phyloP scores from a whole-genome alignment of 192 early-diverging fungal species.

The Thamnidium elegans region DNA sequence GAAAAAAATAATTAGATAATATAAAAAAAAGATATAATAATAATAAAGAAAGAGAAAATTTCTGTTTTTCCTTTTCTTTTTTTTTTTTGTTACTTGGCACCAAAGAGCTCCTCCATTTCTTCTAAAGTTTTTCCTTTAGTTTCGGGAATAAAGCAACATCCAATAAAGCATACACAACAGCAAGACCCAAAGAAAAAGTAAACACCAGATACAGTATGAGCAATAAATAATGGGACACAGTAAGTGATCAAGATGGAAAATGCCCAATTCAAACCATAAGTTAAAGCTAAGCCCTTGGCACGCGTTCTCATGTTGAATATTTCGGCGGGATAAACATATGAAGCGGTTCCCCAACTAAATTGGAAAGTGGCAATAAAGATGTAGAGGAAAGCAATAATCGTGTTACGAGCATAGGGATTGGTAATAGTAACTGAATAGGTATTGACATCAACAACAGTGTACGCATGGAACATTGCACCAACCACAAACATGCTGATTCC shows the following conservation, averaged over 20 bases:
- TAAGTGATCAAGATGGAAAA: slow-evolving; percentile 37
- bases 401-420: slow-evolving; percentile 20
- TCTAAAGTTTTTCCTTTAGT: slow-evolving; percentile 83
- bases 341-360: slow-evolving; percentile 31
- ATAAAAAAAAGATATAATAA: background rate
- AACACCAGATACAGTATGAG: slow-evolving; percentile 35
- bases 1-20: too few relatives aligned
- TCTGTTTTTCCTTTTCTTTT: too few relatives aligned
- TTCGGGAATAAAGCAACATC: slow-evolving; percentile 73
- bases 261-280: slow-evolving; percentile 38
- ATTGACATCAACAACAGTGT: slow-evolving; percentile 16
- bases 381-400: slow-evolving; percentile 38
- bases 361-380: slow-evolving; percentile 34
- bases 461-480: slow-evolving; percentile 39
- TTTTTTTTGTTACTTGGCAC: slow-evolving; percentile 2
- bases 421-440: slow-evolving; percentile 8
- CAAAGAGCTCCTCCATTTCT: slow-evolving; percentile 83
- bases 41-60: background rate
- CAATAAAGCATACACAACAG: slow-evolving; percentile 35
- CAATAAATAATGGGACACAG: slow-evolving; percentile 37
- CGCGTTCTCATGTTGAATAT: slow-evolving; percentile 36
- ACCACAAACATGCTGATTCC: slow-evolving; percentile 61
- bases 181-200: slow-evolving; percentile 37
- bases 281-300: slow-evolving; percentile 30
- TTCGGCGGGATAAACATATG: slow-evolving; percentile 35